Evolutionary conservation across 176 grass and related monocot species (phyloP).

Genomic region (Bolboschoenus planiculmis): DNA sequence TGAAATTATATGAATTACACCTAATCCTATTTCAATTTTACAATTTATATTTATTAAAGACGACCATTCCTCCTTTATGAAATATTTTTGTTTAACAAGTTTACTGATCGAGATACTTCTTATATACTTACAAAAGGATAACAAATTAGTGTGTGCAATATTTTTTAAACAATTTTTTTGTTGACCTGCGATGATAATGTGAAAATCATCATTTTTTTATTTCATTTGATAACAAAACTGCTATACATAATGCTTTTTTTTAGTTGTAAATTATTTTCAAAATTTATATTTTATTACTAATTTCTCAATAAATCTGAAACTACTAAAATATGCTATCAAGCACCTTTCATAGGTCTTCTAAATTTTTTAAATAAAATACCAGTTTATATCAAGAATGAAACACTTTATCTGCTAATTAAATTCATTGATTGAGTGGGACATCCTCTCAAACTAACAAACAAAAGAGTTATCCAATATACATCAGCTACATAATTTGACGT

Average conservation of each 20-base stretch:
- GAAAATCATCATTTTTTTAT: not conserved
- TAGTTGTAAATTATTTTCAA: too few relatives aligned
- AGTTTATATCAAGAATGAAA: not conserved
- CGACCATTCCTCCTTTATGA: too few relatives aligned
- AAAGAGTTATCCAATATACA: not conserved
- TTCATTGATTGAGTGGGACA: not conserved
- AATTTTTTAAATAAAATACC: not conserved
- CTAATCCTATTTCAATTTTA: too few relatives aligned
- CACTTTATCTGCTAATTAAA: not conserved
- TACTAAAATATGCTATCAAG: not conserved
- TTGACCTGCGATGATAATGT: not conserved
- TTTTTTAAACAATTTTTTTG: not conserved
- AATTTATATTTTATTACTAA: too few relatives aligned
- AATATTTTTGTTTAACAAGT: not conserved
- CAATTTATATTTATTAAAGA: too few relatives aligned
- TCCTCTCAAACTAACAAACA: not conserved
- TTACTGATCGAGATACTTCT: too few relatives aligned
- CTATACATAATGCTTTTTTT: too few relatives aligned
- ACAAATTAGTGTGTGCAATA: too few relatives aligned
- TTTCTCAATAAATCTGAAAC: too few relatives aligned
- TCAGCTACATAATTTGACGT: not conserved
- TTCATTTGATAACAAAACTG: not conserved
- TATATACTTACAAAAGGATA: too few relatives aligned
- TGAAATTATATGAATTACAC: too few relatives aligned
- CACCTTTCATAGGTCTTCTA: not conserved